These are phyloP conservation scores for Wickerhamiella australiensis DNA, from an alignment of 805 yeast species.

Conservation along the genomic window DNA sequence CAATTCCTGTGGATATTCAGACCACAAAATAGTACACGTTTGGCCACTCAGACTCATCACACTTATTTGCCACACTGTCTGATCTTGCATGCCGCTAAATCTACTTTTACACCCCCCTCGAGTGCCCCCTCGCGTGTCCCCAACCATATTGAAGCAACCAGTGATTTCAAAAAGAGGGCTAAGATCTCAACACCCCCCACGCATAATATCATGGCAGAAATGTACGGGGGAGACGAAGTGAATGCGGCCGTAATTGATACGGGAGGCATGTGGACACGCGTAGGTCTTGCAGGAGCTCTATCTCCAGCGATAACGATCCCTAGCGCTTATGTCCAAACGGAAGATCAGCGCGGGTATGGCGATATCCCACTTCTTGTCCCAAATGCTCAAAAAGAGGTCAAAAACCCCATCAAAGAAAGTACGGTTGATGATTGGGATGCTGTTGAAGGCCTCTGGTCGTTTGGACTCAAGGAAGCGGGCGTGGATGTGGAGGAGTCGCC, in stretches of 20 bases:
- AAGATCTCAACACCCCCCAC: neutral
- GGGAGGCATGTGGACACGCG: constrained; percentile 70
- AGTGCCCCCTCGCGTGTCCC: neutral
- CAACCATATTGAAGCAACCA: neutral
- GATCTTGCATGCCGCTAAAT: neutral
- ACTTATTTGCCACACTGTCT: neutral
- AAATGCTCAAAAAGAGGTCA: constrained; percentile 14
- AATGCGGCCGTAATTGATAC: constrained; percentile 86
- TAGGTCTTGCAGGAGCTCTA: constrained; percentile 90
- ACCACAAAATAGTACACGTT: too few species aligned
- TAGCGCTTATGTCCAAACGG: constrained; percentile 16
- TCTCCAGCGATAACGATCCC: constrained; percentile 51
- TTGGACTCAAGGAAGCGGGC: constrained; percentile 42
- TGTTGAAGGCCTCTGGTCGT: constrained; percentile 59
- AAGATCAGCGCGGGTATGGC: constrained; percentile 17
- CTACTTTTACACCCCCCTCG: neutral
- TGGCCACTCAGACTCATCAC: neutral
- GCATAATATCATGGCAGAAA: constrained; percentile 17
- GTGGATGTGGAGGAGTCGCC: constrained; percentile 59
- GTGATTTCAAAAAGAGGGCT: too few species aligned
- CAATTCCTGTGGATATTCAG: too few species aligned
- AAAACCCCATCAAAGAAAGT: constrained; percentile 13
- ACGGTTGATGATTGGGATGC: constrained; percentile 64
- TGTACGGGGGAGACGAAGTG: constrained; percentile 52
- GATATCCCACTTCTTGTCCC: constrained; percentile 19